Evolutionary conservation across 1,284 basidiomycete species (phyloP), one percentile per base, ranked within the genome.

Genomic region (Cryptococcus sp.): DNA sequence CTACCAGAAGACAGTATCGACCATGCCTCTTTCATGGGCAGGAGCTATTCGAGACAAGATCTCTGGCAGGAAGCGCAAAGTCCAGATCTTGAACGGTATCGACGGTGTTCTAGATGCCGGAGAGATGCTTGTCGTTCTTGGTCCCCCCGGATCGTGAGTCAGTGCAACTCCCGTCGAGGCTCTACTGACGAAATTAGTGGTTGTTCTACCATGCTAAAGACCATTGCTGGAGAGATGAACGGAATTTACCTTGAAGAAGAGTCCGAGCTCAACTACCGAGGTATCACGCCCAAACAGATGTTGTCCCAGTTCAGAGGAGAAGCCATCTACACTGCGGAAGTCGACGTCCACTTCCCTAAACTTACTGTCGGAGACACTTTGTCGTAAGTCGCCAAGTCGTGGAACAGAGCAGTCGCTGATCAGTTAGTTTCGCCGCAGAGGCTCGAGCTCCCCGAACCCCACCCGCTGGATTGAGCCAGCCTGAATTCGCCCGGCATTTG

Each of bases 181-280:
- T 36, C 3, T 42, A 36, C 52, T 51, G 28, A 53, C 28, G 23
- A 3, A 40, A 23, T 40, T 25, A 75, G 74, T 83, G 76, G 85
- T 78, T 90, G 88, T 63, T 63, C 83, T 50, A 74, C 81, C 0
- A 73, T 76, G 43, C 68, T 83, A 59, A 77, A 83, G 66, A 77
- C 79, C 11, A 77, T 83, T 52, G 75, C 80, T 1, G 79, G 79
- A 34, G 78, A 82, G 62, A 80, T 76, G 48, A 77, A 79, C 55
- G 77, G 78, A 9, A 77, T 78, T 58, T 75, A 67, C 52, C 63
- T 78, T 34, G 69, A 72, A 39, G 75, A 78, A 10, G 65, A 70
- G 2, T 51, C 66, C 4, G 60, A 73, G 34, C 50, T 76, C 54
- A 75, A 74, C 54, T 76, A 76, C 56, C 72, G 74, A 54, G 75